Conservation (phyloP, 2,329 filamentous ascomycete species). For the Annulohypoxylon truncatum region DNA sequence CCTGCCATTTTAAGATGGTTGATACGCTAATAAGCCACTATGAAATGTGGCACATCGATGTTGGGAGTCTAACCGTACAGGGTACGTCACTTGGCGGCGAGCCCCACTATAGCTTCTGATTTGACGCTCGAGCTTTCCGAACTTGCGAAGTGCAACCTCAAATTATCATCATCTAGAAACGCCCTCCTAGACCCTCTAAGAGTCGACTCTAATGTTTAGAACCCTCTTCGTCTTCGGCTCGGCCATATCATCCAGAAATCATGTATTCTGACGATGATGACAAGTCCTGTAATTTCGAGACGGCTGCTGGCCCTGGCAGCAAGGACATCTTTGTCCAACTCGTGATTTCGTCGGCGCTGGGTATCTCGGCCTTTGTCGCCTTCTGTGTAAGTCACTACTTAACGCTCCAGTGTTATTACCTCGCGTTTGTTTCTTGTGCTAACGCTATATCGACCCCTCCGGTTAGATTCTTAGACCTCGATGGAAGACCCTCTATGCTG, state of each 20-base stretch:
- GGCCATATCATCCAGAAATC: constrained; percentile 11
- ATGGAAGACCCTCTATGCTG: constrained; percentile 92
- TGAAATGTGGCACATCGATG: constrained; percentile 1
- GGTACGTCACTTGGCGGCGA: constrained; percentile 11
- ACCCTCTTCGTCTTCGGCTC: background rate
- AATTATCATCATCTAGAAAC: background rate
- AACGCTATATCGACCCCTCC: background rate
- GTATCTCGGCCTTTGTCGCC: constrained; percentile 75
- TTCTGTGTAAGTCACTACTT: constrained; percentile 73
- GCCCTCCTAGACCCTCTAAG: background rate
- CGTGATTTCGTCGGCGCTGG: constrained; percentile 76
- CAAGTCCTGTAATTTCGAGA: constrained; percentile 39
- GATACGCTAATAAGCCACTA: background rate
- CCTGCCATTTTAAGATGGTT: background rate
- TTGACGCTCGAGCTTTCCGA: constrained; percentile 12
- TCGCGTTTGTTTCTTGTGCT: constrained; percentile 3
- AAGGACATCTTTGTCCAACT: constrained; percentile 73
- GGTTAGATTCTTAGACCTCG: constrained; percentile 83
- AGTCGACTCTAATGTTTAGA: constrained; percentile 30
- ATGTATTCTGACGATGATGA: constrained; percentile 35
- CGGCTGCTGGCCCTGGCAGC: constrained; percentile 49
- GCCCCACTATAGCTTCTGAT: constrained; percentile 22
- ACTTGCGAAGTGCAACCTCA: background rate
- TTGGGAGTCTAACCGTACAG: constrained; percentile 8
- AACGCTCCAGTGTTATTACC: background rate